These are phyloP conservation scores for Phragmites australis DNA, from an alignment of 176 grass and related monocot species.

Conservation along the genomic window DNA sequence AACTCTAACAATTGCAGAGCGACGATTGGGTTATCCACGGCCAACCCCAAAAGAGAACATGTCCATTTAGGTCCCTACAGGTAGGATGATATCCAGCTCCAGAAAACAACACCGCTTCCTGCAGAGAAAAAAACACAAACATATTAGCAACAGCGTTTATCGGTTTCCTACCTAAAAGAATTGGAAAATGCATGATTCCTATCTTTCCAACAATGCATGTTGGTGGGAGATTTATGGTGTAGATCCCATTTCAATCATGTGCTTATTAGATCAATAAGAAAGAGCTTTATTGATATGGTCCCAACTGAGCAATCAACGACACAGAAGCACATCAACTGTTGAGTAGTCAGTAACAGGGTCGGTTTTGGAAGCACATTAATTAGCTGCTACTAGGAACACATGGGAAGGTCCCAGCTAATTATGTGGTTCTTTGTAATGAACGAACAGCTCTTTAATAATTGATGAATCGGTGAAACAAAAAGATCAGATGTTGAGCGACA, in stretches of 20 bases:
- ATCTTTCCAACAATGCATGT: constrained; percentile 26
- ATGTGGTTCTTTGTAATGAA: constrained; percentile 42
- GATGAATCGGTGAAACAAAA: not conserved
- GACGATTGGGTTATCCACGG: constrained; percentile 15
- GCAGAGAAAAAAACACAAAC: constrained; percentile 1
- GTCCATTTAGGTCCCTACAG: not conserved
- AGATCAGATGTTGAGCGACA: constrained; percentile 20
- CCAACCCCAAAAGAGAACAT: not conserved
- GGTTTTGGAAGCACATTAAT: constrained; percentile 46
- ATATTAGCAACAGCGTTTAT: constrained; percentile 30
- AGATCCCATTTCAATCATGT: constrained; percentile 48
- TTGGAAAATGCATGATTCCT: not conserved
- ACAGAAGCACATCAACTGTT: constrained; percentile 51
- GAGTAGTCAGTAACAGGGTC: constrained; percentile 35
- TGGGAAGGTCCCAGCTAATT: constrained; percentile 35
- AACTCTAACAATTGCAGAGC: constrained; percentile 31
- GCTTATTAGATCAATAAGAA: constrained; percentile 36
- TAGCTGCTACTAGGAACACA: constrained; percentile 39
- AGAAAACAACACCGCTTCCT: constrained; percentile 39
- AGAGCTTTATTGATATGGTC: constrained; percentile 44
- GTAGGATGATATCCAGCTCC: constrained; percentile 20
- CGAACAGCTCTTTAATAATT: constrained; percentile 27
- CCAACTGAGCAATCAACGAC: constrained; percentile 36
- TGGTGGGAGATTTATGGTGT: constrained; percentile 34
- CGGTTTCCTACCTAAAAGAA: constrained; percentile 24